These are phyloP conservation scores for Nyctanthes arbortristis DNA, from an alignment of 257 asterid genomes.

Conservation along the genomic window DNA sequence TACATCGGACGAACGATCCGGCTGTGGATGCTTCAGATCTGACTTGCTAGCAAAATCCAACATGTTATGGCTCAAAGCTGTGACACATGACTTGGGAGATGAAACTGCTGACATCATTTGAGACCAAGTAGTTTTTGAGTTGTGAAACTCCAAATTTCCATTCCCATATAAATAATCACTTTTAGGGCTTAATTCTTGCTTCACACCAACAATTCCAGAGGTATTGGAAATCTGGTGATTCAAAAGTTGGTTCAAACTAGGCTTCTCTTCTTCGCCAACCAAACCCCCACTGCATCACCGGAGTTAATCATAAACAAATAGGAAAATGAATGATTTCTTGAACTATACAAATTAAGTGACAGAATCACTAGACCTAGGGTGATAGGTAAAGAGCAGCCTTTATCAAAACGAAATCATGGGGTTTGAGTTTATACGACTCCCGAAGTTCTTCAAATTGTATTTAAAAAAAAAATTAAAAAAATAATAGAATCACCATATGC, in stretches of 20 bases:
- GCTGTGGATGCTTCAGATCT: constrained; percentile 37
- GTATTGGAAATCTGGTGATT: constrained; percentile 25
- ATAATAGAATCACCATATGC: too few relatives aligned
- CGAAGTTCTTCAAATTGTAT: too few relatives aligned
- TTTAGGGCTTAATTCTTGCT: constrained; percentile 29
- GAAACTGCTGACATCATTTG: constrained; percentile 42
- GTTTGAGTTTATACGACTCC: too few relatives aligned
- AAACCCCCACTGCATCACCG: constrained; percentile 53
- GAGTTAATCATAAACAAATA: not conserved
- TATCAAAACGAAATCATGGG: too few relatives aligned
- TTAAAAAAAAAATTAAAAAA: too few relatives aligned
- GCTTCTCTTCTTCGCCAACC: constrained; percentile 56
- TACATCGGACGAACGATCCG: constrained; percentile 66
- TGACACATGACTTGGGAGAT: constrained; percentile 59
- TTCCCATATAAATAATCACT: constrained; percentile 21
- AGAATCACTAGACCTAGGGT: too few relatives aligned
- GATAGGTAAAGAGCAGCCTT: too few relatives aligned
- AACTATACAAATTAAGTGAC: constrained; percentile 6
- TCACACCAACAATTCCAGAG: constrained; percentile 19
- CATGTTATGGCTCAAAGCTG: constrained; percentile 49
- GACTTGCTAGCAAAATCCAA: constrained; percentile 49
- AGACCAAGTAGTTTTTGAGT: constrained; percentile 37
- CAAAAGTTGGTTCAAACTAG: constrained; percentile 29
- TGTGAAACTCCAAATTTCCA: constrained; percentile 35
- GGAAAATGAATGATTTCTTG: too few relatives aligned